phyloP scores from a whole-genome alignment of 2,329 filamentous ascomycete species.

The Davidsoniella neocaledoniae region DNA sequence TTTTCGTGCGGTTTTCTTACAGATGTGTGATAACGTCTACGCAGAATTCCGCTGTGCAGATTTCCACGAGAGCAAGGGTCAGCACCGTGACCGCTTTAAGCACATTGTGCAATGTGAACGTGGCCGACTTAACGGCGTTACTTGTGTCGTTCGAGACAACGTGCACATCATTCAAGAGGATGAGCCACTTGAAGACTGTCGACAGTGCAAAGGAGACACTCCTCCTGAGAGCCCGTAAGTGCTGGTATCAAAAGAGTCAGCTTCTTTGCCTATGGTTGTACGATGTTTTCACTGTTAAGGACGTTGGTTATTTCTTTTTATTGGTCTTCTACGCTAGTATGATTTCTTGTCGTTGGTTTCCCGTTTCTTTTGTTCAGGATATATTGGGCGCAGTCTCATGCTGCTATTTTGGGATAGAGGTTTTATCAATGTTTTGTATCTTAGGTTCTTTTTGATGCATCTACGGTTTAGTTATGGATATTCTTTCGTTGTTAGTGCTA shows the following conservation, averaged over 20 bases:
- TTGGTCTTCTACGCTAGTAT: neutral
- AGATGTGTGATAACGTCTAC: slow-evolving; percentile 13
- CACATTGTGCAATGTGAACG: slow-evolving; percentile 11
- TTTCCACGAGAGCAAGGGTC: slow-evolving; percentile 6
- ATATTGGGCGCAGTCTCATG: too few relatives aligned
- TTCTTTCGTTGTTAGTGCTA: too few relatives aligned
- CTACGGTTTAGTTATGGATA: too few relatives aligned
- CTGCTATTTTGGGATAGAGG: too few relatives aligned
- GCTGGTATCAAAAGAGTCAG: neutral
- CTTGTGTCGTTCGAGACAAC: slow-evolving; percentile 7
- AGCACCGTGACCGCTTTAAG: slow-evolving; percentile 9
- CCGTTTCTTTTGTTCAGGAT: too few relatives aligned
- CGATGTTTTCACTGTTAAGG: neutral
- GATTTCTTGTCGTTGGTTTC: neutral
- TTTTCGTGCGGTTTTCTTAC: too few relatives aligned
- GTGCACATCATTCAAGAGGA: slow-evolving; percentile 11
- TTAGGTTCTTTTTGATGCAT: too few relatives aligned
- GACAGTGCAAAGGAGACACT: slow-evolving; percentile 11
- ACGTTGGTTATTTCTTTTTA: neutral
- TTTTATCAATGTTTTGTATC: too few relatives aligned
- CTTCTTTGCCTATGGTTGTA: neutral
- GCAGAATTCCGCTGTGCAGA: slow-evolving; percentile 11
- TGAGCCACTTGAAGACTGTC: slow-evolving; percentile 7
- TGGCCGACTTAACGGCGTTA: slow-evolving; percentile 2
- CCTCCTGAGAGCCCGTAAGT: slow-evolving; percentile 12